phyloP scores from a whole-genome alignment of 768 basidiomycete species.

The Grammothele lineata region DNA sequence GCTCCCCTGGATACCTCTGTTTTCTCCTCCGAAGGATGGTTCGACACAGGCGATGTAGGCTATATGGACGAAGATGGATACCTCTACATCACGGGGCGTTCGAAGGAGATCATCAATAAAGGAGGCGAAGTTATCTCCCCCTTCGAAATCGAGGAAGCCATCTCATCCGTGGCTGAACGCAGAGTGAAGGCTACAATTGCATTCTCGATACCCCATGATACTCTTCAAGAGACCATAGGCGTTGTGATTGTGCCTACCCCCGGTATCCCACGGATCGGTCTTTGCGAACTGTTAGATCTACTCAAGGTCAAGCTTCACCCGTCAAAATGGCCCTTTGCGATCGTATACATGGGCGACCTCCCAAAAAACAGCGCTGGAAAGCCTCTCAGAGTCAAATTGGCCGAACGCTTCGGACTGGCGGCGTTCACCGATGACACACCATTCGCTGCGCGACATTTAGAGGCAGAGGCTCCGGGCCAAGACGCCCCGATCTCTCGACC shows the following conservation, averaged over 20 bases:
- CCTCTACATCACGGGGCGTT: slow-evolving; percentile 50
- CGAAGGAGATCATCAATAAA: slow-evolving; percentile 58
- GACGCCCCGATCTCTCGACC: slow-evolving; percentile 32
- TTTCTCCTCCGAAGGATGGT: slow-evolving; percentile 50
- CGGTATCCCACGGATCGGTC: slow-evolving; percentile 32
- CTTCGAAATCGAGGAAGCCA: slow-evolving; percentile 56
- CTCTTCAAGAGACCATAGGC: slow-evolving; percentile 45
- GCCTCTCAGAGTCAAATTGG: slow-evolving; percentile 40
- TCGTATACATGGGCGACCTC: slow-evolving; percentile 43
- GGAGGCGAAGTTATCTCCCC: slow-evolving; percentile 61
- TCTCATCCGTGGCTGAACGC: slow-evolving; percentile 38
- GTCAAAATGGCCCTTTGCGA: slow-evolving; percentile 44
- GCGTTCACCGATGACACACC: slow-evolving; percentile 33
- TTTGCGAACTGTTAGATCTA: slow-evolving; percentile 38
- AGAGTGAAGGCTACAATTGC: slow-evolving; percentile 40
- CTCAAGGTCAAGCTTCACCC: slow-evolving; percentile 44
- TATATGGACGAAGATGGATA: slow-evolving; percentile 44
- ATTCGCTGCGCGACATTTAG: slow-evolving; percentile 36
- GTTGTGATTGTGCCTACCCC: slow-evolving; percentile 37
- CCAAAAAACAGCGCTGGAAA: slow-evolving; percentile 47
- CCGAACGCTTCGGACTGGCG: slow-evolving; percentile 36
- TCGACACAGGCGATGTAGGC: slow-evolving; percentile 46
- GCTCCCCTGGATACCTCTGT: slow-evolving; percentile 42
- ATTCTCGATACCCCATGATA: slow-evolving; percentile 43
- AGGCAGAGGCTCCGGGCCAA: slow-evolving; percentile 31